Conservation (phyloP, 805 yeast species). For the Candida saitoana region DNA sequence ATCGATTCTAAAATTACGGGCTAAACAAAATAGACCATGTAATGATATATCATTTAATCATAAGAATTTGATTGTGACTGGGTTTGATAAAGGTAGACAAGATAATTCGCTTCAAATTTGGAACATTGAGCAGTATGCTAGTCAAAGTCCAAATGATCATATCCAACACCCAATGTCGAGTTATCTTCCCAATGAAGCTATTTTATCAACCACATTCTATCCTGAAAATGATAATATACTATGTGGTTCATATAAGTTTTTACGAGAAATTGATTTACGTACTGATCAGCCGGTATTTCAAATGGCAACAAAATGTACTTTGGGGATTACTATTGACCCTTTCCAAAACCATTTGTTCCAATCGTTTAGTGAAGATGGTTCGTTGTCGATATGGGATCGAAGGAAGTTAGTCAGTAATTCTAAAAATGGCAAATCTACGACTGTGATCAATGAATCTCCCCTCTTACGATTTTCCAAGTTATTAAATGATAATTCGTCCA, state of each 20-base stretch:
- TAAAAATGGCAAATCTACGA: conserved; percentile 7
- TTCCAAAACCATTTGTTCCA: conserved; percentile 64
- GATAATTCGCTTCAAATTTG: conserved; percentile 76
- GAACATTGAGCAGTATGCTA: conserved; percentile 64
- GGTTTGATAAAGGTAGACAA: conserved; percentile 72
- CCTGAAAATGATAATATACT: conserved; percentile 57
- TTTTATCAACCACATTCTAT: conserved; percentile 63
- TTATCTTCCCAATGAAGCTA: conserved; percentile 68
- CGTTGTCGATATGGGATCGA: conserved; percentile 79
- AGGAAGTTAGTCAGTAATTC: conserved; percentile 45
- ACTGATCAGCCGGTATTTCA: conserved; percentile 63
- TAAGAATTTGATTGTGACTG: conserved; percentile 65
- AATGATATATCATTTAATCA: conserved; percentile 68
- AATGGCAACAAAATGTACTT: conserved; percentile 68
- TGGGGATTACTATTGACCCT: conserved; percentile 66
- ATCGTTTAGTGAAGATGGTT: conserved; percentile 78
- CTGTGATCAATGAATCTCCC: conserved; percentile 47
- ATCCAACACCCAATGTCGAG: conserved; percentile 51
- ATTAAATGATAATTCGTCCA: conserved; percentile 51
- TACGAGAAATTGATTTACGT: conserved; percentile 76
- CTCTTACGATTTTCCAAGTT: conserved; percentile 57
- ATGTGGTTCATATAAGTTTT: conserved; percentile 71
- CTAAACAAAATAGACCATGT: conserved; percentile 70
- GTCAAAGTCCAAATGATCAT: conserved; percentile 45
- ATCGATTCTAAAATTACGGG: conserved; percentile 42